Percentiles rank a stretch among this genome's conserved stretches.
Evolutionary conservation across 2,329 filamentous ascomycete genomes (phyloP).

Genomic region (Microcyclospora tardicrescens): DNA sequence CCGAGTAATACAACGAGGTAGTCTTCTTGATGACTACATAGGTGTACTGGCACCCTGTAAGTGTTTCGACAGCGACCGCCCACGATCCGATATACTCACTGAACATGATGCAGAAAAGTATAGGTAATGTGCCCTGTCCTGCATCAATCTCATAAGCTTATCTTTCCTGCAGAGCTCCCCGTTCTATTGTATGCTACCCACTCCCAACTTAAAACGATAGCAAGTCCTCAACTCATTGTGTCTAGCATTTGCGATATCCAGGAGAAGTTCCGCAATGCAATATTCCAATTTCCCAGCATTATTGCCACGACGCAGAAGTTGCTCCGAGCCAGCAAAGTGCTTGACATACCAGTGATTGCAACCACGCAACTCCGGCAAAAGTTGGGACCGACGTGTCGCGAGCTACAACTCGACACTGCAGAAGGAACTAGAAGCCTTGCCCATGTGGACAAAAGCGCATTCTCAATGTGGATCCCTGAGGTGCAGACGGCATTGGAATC

Average conservation of each 20-base stretch:
- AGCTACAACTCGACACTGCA: slow-evolving; percentile 45
- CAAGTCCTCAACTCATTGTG: slow-evolving; percentile 3
- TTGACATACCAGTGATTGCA: slow-evolving; percentile 65
- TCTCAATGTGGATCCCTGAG: slow-evolving; percentile 72
- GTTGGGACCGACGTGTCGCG: slow-evolving; percentile 65
- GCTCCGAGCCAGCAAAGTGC: slow-evolving; percentile 34
- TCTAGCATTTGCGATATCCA: slow-evolving; percentile 86
- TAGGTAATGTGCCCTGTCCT: no score
- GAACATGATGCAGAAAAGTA: no score
- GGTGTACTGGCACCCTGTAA: no score
- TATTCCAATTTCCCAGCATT: slow-evolving; percentile 74
- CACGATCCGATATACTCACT: no score
- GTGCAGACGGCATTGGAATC: slow-evolving; percentile 41
- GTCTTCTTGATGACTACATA: no score
- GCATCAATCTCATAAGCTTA: no score
- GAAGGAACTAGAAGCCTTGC: slow-evolving; percentile 40
- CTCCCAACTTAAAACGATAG: background rate
- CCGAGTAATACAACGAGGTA: no score
- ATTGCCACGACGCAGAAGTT: slow-evolving; percentile 40
- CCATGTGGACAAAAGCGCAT: slow-evolving; percentile 73
- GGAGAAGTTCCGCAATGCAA: slow-evolving; percentile 75
- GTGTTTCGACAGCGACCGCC: no score
- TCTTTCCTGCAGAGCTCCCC: no score
- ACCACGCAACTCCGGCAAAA: slow-evolving; percentile 74
- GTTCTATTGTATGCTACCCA: slow-evolving; percentile 9